Evolutionary conservation across 176 grass and related monocot species (phyloP).

Genomic region (Hordeum marinum): DNA sequence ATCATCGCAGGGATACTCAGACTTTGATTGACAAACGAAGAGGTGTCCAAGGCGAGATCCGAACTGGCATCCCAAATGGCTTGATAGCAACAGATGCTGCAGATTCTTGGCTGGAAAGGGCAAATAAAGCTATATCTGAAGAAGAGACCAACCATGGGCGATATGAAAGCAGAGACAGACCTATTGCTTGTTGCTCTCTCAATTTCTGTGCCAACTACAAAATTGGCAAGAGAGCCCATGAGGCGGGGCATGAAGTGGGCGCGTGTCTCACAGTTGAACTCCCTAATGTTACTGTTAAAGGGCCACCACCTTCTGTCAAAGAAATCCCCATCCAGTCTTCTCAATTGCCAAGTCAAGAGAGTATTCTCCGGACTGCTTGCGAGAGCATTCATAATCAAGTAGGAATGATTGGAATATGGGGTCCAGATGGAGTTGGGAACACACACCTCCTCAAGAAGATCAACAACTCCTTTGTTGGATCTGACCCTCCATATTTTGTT

Average conservation of each 20-base stretch:
- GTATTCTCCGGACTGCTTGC: too few relatives aligned
- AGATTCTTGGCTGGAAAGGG: rapidly evolving
- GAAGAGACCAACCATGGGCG: neutral
- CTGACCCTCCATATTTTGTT: neutral
- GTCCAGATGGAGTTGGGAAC: neutral
- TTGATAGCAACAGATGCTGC: neutral
- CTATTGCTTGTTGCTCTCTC: neutral
- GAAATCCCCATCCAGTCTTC: neutral
- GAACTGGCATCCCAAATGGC: rapidly evolving
- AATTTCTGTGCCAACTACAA: neutral
- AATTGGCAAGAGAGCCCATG: neutral
- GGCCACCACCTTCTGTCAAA: neutral
- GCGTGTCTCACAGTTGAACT: too few relatives aligned
- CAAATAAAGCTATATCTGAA: neutral
- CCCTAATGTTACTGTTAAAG: too few relatives aligned
- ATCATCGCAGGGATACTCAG: neutral
- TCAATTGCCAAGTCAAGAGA: neutral
- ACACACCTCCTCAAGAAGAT: neutral
- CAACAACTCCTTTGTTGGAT: neutral
- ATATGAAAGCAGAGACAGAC: rapidly evolving
- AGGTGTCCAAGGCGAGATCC: neutral
- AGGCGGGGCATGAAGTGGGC: rapidly evolving
- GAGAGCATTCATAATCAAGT: too few relatives aligned
- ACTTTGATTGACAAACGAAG: neutral
- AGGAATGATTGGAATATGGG: neutral